Conservation (phyloP, 495 filamentous ascomycete genomes). For the Xylaria nigripes region DNA sequence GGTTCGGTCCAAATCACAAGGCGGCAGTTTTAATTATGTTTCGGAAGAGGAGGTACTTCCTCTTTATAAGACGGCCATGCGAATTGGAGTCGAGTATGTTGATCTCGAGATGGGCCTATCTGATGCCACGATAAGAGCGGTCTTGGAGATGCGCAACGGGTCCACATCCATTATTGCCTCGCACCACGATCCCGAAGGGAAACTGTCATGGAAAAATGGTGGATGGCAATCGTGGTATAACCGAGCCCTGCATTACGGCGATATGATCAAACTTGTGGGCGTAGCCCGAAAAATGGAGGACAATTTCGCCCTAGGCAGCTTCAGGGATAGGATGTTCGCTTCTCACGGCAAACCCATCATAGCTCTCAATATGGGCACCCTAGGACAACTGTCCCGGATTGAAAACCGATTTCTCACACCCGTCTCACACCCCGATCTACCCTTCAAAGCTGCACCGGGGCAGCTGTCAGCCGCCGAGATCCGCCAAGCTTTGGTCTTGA, state of each 20-base stretch:
- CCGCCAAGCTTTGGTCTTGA: constrained; percentile 60
- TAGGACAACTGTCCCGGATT: constrained; percentile 82
- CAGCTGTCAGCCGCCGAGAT: constrained; percentile 92
- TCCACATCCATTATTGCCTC: constrained; percentile 82
- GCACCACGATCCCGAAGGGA: constrained; percentile 78
- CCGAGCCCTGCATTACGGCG: constrained; percentile 74
- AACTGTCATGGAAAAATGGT: constrained; percentile 78
- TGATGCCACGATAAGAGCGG: constrained; percentile 36
- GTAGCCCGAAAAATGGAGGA: constrained; percentile 68
- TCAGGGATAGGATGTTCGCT: constrained; percentile 65
- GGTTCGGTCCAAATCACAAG: constrained; percentile 75
- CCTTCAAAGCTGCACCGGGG: constrained; percentile 89
- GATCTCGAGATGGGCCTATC: constrained; percentile 90
- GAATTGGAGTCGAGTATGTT: constrained; percentile 81
- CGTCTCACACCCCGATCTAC: constrained; percentile 81
- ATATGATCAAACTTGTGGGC: constrained; percentile 92
- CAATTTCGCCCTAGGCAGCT: constrained; percentile 76
- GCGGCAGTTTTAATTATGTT: constrained; percentile 79
- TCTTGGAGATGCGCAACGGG: constrained; percentile 62
- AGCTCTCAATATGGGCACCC: constrained; percentile 89
- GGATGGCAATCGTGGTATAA: constrained; percentile 87
- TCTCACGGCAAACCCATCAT: constrained; percentile 75
- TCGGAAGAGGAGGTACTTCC: constrained; percentile 57
- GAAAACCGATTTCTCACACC: constrained; percentile 91
- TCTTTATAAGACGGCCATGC: constrained; percentile 70